Conservation (phyloP, 257 asterid genomes). For the Marsdenia floribunda region DNA sequence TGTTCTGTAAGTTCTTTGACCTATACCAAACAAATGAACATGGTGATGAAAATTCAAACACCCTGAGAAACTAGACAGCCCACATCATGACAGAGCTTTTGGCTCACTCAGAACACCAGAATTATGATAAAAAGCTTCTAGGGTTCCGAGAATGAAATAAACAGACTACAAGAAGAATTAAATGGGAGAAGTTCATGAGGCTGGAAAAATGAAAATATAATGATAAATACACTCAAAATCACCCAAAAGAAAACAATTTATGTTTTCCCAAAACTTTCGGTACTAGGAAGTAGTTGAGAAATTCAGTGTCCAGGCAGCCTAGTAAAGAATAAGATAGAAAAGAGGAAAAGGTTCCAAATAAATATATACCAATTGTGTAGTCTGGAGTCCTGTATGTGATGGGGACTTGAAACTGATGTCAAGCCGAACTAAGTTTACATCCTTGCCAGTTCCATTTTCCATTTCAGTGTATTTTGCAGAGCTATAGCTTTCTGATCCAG, state of each 20-base stretch:
- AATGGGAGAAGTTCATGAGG: not conserved
- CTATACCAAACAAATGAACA: conserved; percentile 32
- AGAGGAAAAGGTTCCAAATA: not conserved
- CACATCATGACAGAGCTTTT: not conserved
- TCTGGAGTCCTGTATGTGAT: conserved; percentile 95
- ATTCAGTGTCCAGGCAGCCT: not conserved
- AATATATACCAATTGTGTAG: conserved; percentile 81
- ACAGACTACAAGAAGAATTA: not conserved
- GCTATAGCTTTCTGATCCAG: conserved; percentile 36
- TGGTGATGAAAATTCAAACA: conserved; percentile 11
- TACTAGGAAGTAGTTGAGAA: not conserved
- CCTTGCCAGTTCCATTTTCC: conserved; percentile 36
- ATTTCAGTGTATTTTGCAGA: conserved; percentile 39
- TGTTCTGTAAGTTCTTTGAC: conserved; percentile 91
- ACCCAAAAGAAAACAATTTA: not conserved
- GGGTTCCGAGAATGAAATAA: not conserved
- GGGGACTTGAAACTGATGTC: conserved; percentile 98
- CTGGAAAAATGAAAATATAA: not conserved
- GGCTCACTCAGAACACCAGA: not conserved
- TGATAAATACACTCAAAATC: not conserved
- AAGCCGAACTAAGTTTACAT: conserved; percentile 75
- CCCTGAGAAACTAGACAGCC: conserved; percentile 11
- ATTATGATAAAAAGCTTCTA: not conserved
- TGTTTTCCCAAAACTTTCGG: not conserved
- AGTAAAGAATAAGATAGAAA: not conserved